These are phyloP conservation scores for Hanseniaspora pseudoguilliermondii DNA, from an alignment of 805 yeast species.

Conservation along the genomic window DNA sequence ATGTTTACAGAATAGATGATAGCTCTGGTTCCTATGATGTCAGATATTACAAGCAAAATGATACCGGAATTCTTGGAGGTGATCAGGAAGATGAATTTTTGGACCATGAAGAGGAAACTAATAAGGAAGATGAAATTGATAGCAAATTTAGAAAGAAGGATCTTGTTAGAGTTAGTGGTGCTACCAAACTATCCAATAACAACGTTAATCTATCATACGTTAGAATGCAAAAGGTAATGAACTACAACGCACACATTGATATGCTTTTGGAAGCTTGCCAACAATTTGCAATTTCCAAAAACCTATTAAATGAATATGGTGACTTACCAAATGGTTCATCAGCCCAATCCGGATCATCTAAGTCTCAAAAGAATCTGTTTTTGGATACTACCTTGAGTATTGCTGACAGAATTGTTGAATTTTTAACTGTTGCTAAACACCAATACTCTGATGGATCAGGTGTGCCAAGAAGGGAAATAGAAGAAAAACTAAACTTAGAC, in stretches of 20 bases:
- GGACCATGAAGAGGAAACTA: not conserved
- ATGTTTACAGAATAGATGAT: conserved; percentile 11
- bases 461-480: conserved; percentile 10
- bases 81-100: not conserved
- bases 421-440: not conserved
- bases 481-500: conserved; percentile 5
- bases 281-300: conserved; percentile 43
- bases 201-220: conserved; percentile 56
- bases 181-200: conserved; percentile 34
- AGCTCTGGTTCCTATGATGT: conserved; percentile 12
- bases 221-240: conserved; percentile 41
- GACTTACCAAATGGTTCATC: not conserved
- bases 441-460: conserved; percentile 7
- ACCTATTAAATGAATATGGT: conserved; percentile 25
- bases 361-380: conserved; percentile 20
- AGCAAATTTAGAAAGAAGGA: conserved; percentile 7
- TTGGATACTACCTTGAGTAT: conserved; percentile 28
- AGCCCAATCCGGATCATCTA: not conserved
- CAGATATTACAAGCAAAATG: conserved; percentile 7
- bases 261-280: conserved; percentile 55
- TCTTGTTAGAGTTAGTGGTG: conserved; percentile 10
- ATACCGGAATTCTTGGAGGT: not conserved
- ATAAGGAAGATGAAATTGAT: conserved; percentile 9
- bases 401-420: conserved; percentile 7
- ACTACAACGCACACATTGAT: conserved; percentile 55